A percentile compares a stretch with the other conserved stretches of the same genome.
phyloP scores from a whole-genome alignment of 805 yeast genomes.

The Cephaloascus albidus region DNA sequence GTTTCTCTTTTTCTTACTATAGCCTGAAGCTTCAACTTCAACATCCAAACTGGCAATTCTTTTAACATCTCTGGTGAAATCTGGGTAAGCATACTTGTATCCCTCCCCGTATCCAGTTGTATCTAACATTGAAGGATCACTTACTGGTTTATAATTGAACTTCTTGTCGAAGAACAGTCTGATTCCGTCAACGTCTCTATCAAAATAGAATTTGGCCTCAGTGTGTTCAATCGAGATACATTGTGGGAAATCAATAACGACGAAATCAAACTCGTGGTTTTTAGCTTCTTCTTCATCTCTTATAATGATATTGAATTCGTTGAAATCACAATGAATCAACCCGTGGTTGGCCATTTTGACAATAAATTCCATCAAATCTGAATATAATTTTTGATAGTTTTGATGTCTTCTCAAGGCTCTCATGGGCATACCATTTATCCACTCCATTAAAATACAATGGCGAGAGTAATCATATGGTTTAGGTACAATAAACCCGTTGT shows the following conservation, averaged over 20 bases:
- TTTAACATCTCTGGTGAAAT: slow-evolving; percentile 64
- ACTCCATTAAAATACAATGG: slow-evolving; percentile 89
- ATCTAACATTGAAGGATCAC: slow-evolving; percentile 65
- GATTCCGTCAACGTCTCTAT: slow-evolving; percentile 89
- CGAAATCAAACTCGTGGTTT: slow-evolving; percentile 55
- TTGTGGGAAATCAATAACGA: slow-evolving; percentile 97
- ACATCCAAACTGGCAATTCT: slow-evolving; percentile 67
- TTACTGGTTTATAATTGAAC: slow-evolving; percentile 61
- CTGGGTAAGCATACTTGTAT: slow-evolving; percentile 67
- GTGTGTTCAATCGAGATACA: slow-evolving; percentile 88
- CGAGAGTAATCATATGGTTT: slow-evolving; percentile 82
- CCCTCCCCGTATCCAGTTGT: slow-evolving; percentile 79
- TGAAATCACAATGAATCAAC: slow-evolving; percentile 93
- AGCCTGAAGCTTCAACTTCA: slow-evolving; percentile 91
- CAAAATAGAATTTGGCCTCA: slow-evolving; percentile 82
- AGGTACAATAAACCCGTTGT: slow-evolving; percentile 80
- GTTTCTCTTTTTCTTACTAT: slow-evolving; percentile 27
- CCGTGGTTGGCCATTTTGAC: slow-evolving; percentile 83
- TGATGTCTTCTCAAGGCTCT: slow-evolving; percentile 66
- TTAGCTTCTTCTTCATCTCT: slow-evolving; percentile 46
- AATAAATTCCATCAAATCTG: slow-evolving; percentile 79
- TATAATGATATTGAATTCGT: slow-evolving; percentile 91
- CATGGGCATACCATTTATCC: slow-evolving; percentile 87
- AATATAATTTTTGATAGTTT: slow-evolving; percentile 64
- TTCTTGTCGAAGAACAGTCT: slow-evolving; percentile 73